Evolutionary conservation across 2,329 filamentous ascomycete species (phyloP), one percentile per base, ranked within the genome.

Genomic region (Fusarium nurragi): DNA sequence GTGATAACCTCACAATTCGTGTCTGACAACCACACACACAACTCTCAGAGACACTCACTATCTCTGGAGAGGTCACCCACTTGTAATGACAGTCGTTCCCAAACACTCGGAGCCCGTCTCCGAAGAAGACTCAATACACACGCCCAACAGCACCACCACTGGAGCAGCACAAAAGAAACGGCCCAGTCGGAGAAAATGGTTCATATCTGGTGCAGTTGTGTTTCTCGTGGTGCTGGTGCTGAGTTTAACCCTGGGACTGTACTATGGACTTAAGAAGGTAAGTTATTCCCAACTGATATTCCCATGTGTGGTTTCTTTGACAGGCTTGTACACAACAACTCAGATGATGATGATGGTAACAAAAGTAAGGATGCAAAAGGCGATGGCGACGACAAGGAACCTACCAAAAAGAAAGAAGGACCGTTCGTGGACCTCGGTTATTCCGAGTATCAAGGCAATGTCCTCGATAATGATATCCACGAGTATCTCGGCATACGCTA

Each of bases 401-500:
- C 30, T 23, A 26, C 12, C 21, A 19, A 36, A 38, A 22, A 39
- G 14, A 61, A 25, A 36, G n/a, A 55, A 6, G 55, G 60, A 0
- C 67, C 60, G 4, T 54, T 66, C 16, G 71, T 79, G 43, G 76
- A 83, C 60, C 74, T 84, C 21, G 78, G 77, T 25, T 83, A 84
- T 57, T 76, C 80, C n/a, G 70, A 70, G 23, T 84, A 83, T 53
- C 74, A 76, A 22, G 82, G 82, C 25, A 70, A 71, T 4, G 65
- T 72, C 4, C 73, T 81, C 5, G 62, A 69, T 22, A 76, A 71
- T 25, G 77, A 76, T n/a, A 75, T 84, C 26, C 77, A 77, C 46
- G 75, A 81, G 66, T 85, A 79, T 67, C 74, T 82, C 4, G 82
- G 82, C 13, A 74, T 83, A 72, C 81, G 83, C 39, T 87, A 81